phyloP scores from a whole-genome alignment of 176 grass and related monocot genomes.

The Triticum dicoccoides region DNA sequence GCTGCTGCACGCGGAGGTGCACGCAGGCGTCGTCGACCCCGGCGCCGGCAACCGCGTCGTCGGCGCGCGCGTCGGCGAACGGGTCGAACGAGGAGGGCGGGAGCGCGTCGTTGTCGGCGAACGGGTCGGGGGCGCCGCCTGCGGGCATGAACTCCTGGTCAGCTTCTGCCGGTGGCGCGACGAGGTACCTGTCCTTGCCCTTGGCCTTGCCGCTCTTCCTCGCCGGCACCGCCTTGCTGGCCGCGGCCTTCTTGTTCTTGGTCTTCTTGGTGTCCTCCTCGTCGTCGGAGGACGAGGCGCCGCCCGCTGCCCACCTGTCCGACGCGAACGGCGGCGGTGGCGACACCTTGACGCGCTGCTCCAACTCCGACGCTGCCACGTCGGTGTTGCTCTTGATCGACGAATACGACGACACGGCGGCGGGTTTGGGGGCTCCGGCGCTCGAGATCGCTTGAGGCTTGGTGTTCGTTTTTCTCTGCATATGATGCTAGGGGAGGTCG shows the following conservation, averaged over 20 bases:
- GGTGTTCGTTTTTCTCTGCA: conserved; percentile 8
- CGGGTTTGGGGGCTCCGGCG: neutral
- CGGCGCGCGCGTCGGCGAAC: conserved; percentile 58
- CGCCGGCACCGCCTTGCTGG: neutral
- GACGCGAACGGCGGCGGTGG: neutral
- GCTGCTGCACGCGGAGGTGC: conserved; percentile 36
- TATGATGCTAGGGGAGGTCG: neutral
- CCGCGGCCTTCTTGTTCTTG: neutral
- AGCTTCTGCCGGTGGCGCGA: neutral
- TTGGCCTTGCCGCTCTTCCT: neutral
- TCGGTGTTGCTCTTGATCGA: neutral
- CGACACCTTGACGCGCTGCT: neutral
- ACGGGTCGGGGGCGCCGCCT: neutral
- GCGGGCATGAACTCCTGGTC: conserved; percentile 36
- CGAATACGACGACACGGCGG: conserved; percentile 13
- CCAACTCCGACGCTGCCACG: neutral
- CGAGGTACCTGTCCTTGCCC: neutral
- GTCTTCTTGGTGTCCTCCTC: neutral
- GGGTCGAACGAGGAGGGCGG: conserved; percentile 50
- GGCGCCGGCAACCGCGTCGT: conserved; percentile 1
- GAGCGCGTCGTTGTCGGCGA: neutral
- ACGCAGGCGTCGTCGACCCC: conserved; percentile 32
- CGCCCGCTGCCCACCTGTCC: conserved; percentile 2
- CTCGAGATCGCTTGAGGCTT: conserved; percentile 10
- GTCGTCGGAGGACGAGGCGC: conserved; percentile 1